phyloP scores from a whole-genome alignment of 2,329 filamentous ascomycete genomes.

The Aureobasidium uvarum region DNA sequence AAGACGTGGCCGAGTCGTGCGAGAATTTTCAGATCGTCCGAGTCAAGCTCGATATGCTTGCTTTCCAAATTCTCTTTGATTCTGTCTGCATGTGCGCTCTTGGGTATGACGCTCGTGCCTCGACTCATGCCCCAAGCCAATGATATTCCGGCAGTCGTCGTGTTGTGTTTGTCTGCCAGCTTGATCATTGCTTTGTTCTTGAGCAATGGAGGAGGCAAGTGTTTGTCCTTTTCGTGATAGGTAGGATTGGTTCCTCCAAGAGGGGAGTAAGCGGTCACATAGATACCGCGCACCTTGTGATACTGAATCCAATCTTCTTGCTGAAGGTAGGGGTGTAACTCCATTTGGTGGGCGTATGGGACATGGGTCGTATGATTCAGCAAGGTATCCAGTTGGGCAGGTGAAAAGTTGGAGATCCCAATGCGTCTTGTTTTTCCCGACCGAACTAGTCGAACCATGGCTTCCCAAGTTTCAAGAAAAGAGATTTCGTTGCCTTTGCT shows the following conservation, averaged over 20 bases:
- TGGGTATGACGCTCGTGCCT: constrained; percentile 53
- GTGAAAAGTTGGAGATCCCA: constrained; percentile 73
- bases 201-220: constrained; percentile 40
- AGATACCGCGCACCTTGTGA: constrained; percentile 52
- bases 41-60: constrained; percentile 39
- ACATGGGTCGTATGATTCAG: constrained; percentile 58
- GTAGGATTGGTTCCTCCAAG: constrained; percentile 50
- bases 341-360: constrained; percentile 77
- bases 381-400: constrained; percentile 50
- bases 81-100: constrained; percentile 46
- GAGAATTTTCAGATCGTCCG: constrained; percentile 42
- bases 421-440: constrained; percentile 67
- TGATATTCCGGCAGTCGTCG: constrained; percentile 47
- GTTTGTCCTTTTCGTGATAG: constrained; percentile 39
- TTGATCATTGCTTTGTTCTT: constrained; percentile 44
- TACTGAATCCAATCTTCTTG: constrained; percentile 54
- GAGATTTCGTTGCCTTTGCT: constrained; percentile 32
- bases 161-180: constrained; percentile 45
- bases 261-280: constrained; percentile 54
- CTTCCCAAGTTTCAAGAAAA: constrained; percentile 59
- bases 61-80: constrained; percentile 49
- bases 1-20: constrained; percentile 39
- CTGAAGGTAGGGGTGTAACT: constrained; percentile 70
- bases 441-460: constrained; percentile 60
- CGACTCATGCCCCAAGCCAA: constrained; percentile 52